Evolutionary conservation across 2,329 filamentous ascomycete genomes (phyloP).

Genomic region (Colletotrichum salicis): DNA sequence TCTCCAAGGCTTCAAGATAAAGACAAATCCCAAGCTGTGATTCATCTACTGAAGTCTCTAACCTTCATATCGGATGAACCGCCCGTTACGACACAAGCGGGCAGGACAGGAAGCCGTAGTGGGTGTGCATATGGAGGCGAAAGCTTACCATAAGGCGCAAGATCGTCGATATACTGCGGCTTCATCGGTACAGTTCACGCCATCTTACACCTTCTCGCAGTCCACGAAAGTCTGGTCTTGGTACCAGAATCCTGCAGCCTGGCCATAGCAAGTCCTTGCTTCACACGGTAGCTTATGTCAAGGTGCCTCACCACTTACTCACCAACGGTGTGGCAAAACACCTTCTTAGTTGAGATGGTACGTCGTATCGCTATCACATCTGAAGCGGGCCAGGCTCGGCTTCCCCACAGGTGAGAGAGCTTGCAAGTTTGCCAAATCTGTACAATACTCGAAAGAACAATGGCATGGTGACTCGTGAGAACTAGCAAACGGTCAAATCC

Average conservation of each 20-base stretch:
- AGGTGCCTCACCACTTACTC: neutral
- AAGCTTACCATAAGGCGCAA: neutral
- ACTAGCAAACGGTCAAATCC: neutral
- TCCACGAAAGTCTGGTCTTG: neutral
- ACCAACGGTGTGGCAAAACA: neutral
- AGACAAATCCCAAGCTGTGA: neutral
- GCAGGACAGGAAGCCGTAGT: neutral
- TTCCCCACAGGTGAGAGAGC: neutral
- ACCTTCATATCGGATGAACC: neutral
- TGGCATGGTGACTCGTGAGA: neutral
- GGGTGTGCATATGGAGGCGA: neutral
- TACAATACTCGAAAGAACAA: neutral
- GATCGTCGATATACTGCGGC: neutral
- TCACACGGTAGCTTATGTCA: neutral
- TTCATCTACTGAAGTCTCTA: neutral
- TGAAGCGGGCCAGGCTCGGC: neutral
- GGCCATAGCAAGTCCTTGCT: neutral
- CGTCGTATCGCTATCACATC: neutral
- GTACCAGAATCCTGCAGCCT: neutral
- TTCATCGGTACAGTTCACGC: neutral
- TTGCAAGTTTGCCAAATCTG: neutral
- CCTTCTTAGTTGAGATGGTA: neutral
- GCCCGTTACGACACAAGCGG: neutral
- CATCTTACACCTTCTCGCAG: neutral
- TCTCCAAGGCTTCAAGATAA: neutral